Conservation (phyloP, 2,329 filamentous ascomycete species). For the Fonsecaea monophora region DNA sequence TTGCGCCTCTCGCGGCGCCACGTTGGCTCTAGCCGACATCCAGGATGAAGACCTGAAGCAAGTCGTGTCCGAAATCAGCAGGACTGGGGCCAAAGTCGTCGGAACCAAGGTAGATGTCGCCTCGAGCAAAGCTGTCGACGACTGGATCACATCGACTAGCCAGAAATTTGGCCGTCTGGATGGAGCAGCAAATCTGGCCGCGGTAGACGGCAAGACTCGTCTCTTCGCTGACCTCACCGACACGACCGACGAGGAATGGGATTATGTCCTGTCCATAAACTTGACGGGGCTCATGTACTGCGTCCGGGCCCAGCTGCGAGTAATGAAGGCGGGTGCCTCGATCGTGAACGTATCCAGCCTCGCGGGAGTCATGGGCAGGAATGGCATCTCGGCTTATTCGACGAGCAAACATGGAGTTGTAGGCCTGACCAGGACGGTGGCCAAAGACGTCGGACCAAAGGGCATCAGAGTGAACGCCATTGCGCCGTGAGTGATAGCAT, state of each 20-base stretch:
- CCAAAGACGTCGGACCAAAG: not conserved
- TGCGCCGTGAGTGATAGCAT: not conserved
- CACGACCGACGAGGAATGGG: not conserved
- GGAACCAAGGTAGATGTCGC: not conserved
- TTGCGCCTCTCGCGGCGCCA: not conserved
- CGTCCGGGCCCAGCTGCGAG: not conserved
- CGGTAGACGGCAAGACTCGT: not conserved
- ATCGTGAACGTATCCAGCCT: not conserved
- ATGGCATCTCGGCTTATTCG: constrained; percentile 1
- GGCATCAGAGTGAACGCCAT: not conserved
- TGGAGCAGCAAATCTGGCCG: not conserved
- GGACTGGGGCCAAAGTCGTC: not conserved
- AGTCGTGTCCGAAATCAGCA: not conserved
- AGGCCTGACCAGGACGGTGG: not conserved
- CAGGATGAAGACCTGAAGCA: not conserved
- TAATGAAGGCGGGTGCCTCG: not conserved
- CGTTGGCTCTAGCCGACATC: not conserved
- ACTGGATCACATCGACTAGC: not conserved
- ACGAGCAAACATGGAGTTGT: not conserved
- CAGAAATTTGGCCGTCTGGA: not conserved
- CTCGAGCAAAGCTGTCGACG: not conserved
- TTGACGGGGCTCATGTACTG: not conserved
- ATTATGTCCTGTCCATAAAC: not conserved
- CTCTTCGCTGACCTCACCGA: not conserved
- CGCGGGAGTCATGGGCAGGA: constrained; percentile 4